Evolutionary conservation across 257 asterid species (phyloP).

Genomic region (Linaria vulgaris): DNA sequence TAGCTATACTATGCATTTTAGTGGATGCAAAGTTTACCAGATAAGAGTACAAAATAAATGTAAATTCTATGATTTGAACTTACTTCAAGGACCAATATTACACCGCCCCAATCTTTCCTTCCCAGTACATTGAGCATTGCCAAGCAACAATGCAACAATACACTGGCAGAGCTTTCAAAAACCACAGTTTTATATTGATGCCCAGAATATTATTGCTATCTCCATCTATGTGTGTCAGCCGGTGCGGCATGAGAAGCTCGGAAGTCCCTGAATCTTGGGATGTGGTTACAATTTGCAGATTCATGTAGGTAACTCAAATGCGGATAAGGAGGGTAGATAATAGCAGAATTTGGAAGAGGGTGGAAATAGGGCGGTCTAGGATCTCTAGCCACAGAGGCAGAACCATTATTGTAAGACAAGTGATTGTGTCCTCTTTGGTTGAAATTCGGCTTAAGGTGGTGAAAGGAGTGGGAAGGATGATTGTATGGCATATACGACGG

Average conservation of each 20-base stretch:
- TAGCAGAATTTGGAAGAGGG: constrained; percentile 15
- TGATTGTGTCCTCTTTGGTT: constrained; percentile 22
- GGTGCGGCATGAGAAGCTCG: constrained; percentile 9
- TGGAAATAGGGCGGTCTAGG: constrained; percentile 24
- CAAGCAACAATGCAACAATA: not conserved
- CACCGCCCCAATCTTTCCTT: too few relatives aligned
- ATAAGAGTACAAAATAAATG: too few relatives aligned
- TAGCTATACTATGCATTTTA: too few relatives aligned
- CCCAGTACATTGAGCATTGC: too few relatives aligned
- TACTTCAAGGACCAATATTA: too few relatives aligned
- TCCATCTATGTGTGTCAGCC: constrained; percentile 13
- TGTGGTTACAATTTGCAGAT: constrained; percentile 12
- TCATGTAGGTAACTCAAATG: constrained; percentile 24
- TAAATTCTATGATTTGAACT: too few relatives aligned
- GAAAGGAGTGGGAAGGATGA: constrained; percentile 20
- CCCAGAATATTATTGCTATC: not conserved
- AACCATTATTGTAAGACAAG: constrained; percentile 23
- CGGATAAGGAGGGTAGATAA: constrained; percentile 20
- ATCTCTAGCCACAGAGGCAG: constrained; percentile 18
- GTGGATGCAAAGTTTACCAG: too few relatives aligned
- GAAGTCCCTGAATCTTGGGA: constrained; percentile 25
- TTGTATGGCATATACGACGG: constrained; percentile 21
- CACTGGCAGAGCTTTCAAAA: not conserved
- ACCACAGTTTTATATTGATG: not conserved
- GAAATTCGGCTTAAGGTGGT: constrained; percentile 22